Evolutionary conservation across 202 grass and related monocot species (phyloP), one percentile per base, ranked within the genome.

Genomic region (Carex sylvatica): DNA sequence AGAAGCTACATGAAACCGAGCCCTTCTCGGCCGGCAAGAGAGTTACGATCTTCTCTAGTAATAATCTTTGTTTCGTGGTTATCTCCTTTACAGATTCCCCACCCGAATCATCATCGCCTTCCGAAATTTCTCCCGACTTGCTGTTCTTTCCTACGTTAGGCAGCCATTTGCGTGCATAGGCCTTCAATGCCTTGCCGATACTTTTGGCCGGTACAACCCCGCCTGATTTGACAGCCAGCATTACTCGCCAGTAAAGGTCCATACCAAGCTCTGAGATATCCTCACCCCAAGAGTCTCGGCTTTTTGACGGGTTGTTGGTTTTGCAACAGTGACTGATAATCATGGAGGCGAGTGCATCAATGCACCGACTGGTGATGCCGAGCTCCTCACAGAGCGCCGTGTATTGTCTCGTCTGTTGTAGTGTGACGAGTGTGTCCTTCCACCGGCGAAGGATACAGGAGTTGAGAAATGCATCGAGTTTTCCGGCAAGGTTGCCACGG

Each of bases 361-460:
- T 86, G 88, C 91, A 93, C 26, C 93, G 84, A 40, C 91, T 70
- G 52, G 96, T 96, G 80, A 99, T 82, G 42, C 93, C 89, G 85
- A 99, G 86, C 80, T 99, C 96, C 72, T 93, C 93, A 51, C 92
- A 93, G 22, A 93, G 87, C 2, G 81, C 47, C 0, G 85, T 79
- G 33, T 82, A 33, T 65, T 93, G 86, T 84, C 88, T 92, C 9
- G 96, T 96, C 61, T 87, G 84, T 88, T 91, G 89, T 49, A 99
- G 89, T 53, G 89, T 87, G 67, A 84, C 59, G 2, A 99, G 81
- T 56, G 93, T 92, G 75, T 99, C 97, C 86, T 92, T 99, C 97
- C 97, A 99, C 4, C 97, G 93, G n/a, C 89, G 93, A 82, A 96
- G 91, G 46, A 96, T 91, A 81, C 97, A 99, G 7, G 93, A 99